Base-by-base conservation (phyloP, 352 stramenopile genomes). In the Sclerospora graminicola region DNA sequence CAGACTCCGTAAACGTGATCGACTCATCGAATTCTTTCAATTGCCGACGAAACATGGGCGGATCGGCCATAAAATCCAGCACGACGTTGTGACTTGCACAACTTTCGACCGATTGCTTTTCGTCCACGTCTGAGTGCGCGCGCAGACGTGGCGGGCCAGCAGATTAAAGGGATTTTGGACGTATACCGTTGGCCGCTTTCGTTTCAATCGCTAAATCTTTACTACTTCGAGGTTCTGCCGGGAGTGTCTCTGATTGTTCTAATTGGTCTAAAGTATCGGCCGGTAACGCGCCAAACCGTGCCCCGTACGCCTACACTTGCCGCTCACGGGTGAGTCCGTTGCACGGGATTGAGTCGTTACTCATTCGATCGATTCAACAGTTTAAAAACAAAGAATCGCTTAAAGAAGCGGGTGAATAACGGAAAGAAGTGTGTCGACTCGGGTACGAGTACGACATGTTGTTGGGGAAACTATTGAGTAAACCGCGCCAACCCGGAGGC, bases 371-470 rank as follows among this genome's bases (percentile, higher is more conserved):
- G 23, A 72, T 90, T n/a, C 59, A 71, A n/a, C 57, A 73, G 29
- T 86, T 92, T 38, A 54, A 62, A 0, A 76, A 90, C 21, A 66
- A 84, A 26, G 82, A 93, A 24, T 32, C 88, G 10, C 18, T 71
- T 19, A 86, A 82, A 51, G 74, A 89, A 27, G 69, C 74, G 0
- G 60, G 63, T 4, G 82, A 93, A 9, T 16, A 88, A 24, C 54
- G 75, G 15, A 82, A 82, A 39, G 77, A 89, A 16, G 76, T 91
- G 2, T 33, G 55, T 0, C 64, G 68, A 5, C 61, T 87, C 0
- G 72, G 65, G 10, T 79, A 93, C 20, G 82, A 93, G 27, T 93
- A 93, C 50, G 82, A 93, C 29, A 59, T 69, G n/a, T 57, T 84
- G 19, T 39, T 92, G 7, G 78, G 75, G 13, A 92, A 89, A 54